Base-by-base conservation (phyloP, 176 grass and related monocot genomes). In the Cymbopogon citratus region DNA sequence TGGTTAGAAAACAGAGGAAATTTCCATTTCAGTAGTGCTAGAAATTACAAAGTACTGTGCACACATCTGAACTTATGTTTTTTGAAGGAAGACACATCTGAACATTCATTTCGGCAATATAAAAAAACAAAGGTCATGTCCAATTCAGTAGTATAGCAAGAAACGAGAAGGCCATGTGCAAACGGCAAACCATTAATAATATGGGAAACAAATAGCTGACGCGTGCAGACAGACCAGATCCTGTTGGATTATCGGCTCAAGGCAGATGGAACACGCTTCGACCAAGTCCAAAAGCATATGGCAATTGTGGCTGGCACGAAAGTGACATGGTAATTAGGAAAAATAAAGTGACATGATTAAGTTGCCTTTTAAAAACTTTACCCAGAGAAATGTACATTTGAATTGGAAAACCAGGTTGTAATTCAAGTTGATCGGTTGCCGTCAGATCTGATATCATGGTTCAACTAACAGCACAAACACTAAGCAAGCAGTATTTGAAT, bases 251-350 rank as follows among this genome's bases (percentile, higher is more conserved):
- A 78, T 73, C 45, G 23, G 63, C 16, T 64, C 7, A 83, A 73
- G 45, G 79, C 74, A 66, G 9, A 79, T 79, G 74, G 66, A 73
- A 69, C 79, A 83, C 48, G 74, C 67, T 66, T 19, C 2, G 74
- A 63, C 67, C 49, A 33, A 59, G 79, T 86, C 48, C 61, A 78
- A 57, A 68, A 68, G 66, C 67, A 82, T 39, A 67, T 29, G 27
- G 12, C 28, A 23, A 73, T 72, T 67, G 35, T 61, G 73, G 68
- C 38, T 83, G 73, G 66, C 84, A 78, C 65, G 79, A 90, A 78
- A 83, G 79, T 34, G 79, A 83, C 79, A 74, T 67, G 18, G 74
- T 74, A 11, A 82, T 82, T 78, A 70, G 28, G 66, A 26, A 25
- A 84, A 60, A 46, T 14, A 76, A 81, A 60, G 63, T 25, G 63